Evolutionary conservation across 164 flowering plant species (phyloP), one percentile per base, ranked within the genome.

Genomic region (Vitis rupestris): DNA sequence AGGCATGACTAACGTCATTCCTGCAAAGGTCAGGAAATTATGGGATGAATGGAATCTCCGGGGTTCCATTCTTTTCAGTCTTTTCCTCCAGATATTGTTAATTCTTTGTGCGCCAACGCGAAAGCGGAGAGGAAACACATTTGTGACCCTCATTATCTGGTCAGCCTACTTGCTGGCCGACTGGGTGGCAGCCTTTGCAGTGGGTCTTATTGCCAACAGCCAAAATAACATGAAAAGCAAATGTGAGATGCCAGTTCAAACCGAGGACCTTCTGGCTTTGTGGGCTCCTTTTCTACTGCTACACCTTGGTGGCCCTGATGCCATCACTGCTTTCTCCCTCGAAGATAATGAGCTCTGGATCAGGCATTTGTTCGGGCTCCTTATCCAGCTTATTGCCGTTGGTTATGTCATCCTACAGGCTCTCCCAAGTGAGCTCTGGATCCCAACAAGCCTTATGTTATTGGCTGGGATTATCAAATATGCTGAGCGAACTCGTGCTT

Each of bases 271-370:
- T 12, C 64, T 70, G 4, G 81, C 80, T 9, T 80, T 82, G 17
- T 82, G 85, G 85, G 81, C 85, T 19, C 81, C 83, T 0, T 80
- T 82, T 66, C 83, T 82, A 11, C 63, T 82, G 16, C 30, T 82
- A 9, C 85, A 82, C 60, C 83, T 82, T 11, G 85, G 85, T 12
- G 85, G 85, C 15, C 83, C 85, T 4, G 85, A 80, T 60, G 75
- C 81, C 47, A 82, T 80, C 19, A 82, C 83, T 9, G 82, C 85
- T 8, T 77, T 79, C 13, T 67, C 85, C 4, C 75, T 80, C 1
- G 82, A 82, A 49, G 85, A 82, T 64, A 83, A 80, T 50, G 83
- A 80, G 72, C 77, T 83, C 12, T 83, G 86, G 86, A 65, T 69
- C 8, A 53, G 86, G 60, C 83, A 78, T 61, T 51, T 76, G 23